Percentiles rank a stretch among this genome's conserved stretches.
Conservation (phyloP, 2,329 filamentous ascomycete species). For the Phyllosticta paracitricarpa region DNA sequence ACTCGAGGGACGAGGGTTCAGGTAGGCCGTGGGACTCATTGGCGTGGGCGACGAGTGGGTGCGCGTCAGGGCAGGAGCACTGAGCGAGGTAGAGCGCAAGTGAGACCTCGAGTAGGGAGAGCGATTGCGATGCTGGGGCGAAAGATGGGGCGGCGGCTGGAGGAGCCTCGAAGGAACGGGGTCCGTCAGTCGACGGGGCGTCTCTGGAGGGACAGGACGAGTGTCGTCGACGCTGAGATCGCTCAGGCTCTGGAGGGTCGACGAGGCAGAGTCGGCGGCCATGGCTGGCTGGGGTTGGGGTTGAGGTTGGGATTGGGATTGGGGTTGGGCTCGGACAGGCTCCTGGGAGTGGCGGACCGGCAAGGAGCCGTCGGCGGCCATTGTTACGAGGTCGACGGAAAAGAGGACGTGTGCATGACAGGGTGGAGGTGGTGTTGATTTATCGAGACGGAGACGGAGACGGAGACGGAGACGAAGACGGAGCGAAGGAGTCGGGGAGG, state of each 20-base stretch:
- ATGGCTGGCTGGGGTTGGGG: no score
- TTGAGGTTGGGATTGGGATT: no score
- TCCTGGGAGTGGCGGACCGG: background rate
- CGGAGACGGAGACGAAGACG: background rate
- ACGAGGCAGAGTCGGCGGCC: background rate
- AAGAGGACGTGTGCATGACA: background rate
- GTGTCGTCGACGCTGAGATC: conserved; percentile 2
- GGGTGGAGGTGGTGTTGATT: background rate
- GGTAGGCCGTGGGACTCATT: conserved; percentile 23
- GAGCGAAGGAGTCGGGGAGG: background rate
- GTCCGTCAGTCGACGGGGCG: conserved; percentile 30
- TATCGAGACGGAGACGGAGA: background rate
- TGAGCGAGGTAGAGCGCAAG: conserved; percentile 35
- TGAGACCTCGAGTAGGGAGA: conserved; percentile 39
- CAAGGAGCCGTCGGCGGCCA: background rate
- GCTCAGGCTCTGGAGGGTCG: conserved; percentile 3
- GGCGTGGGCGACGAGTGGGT: conserved; percentile 38
- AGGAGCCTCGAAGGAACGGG: conserved; percentile 22
- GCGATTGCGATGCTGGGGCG: conserved; percentile 31
- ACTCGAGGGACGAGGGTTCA: conserved; percentile 26
- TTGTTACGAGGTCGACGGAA: background rate
- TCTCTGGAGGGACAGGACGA: conserved; percentile 19
- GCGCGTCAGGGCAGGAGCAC: conserved; percentile 37
- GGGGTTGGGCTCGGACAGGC: background rate
- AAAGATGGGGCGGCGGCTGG: conserved; percentile 18